phyloP scores from a whole-genome alignment of 495 filamentous ascomycete species.

The Annulohypoxylon stygium region DNA sequence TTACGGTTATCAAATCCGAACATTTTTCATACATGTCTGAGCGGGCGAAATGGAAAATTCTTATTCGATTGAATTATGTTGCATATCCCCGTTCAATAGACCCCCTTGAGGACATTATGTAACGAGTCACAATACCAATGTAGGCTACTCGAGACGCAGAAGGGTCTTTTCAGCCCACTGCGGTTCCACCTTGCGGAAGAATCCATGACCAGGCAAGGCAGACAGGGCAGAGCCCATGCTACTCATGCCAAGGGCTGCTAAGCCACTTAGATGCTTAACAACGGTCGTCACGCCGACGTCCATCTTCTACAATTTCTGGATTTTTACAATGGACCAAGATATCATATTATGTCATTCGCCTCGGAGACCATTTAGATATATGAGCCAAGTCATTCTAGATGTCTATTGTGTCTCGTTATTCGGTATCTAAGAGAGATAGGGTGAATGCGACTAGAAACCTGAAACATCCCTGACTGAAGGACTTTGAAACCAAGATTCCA shows the following conservation, averaged over 20 bases:
- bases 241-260: conserved; percentile 40
- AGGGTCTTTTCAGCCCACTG: conserved; percentile 22
- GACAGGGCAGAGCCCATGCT: conserved; percentile 31
- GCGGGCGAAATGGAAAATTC: neutral
- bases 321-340: conserved; percentile 14
- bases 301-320: conserved; percentile 1
- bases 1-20: neutral
- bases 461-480: conserved; percentile 23
- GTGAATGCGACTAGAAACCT: conserved; percentile 18
- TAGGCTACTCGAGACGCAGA: conserved; percentile 23
- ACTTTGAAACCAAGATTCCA: conserved; percentile 20
- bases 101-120: conserved; percentile 13
- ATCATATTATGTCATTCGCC: conserved; percentile 5
- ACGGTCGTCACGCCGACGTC: conserved; percentile 18
- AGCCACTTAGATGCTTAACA: conserved; percentile 33
- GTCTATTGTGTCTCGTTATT: neutral
- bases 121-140: conserved; percentile 1
- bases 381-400: conserved; percentile 1
- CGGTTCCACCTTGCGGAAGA: conserved; percentile 27
- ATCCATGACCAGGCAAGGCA: conserved; percentile 28
- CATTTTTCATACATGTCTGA: conserved; percentile 1
- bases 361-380: conserved; percentile 3
- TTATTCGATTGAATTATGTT: conserved; percentile 2
- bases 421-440: neutral
- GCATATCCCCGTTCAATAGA: conserved; percentile 1